These are phyloP conservation scores for Epichloe scottii DNA, from an alignment of 2,329 filamentous ascomycete species.

Conservation along the genomic window DNA sequence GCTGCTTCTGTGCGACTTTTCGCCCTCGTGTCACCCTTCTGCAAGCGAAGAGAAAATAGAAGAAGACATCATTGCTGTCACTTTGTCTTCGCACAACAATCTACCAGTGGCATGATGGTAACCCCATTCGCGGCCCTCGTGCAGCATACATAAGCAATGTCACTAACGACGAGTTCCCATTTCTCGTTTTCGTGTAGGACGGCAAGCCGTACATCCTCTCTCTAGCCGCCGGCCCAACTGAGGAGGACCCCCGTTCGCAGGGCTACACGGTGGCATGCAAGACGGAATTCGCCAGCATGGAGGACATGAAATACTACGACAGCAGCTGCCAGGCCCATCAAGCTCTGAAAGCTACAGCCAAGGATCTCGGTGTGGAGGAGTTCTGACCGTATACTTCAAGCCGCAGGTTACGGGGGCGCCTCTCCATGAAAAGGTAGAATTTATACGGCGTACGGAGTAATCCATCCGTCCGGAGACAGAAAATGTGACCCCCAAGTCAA, in stretches of 20 bases:
- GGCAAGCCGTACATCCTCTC: conserved; percentile 58
- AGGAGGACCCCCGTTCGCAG: conserved; percentile 46
- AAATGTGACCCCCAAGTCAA: no score
- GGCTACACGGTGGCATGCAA: conserved; percentile 54
- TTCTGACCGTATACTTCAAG: conserved; percentile 30
- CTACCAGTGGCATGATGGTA: not conserved
- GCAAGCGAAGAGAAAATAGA: not conserved
- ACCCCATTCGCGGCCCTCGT: not conserved
- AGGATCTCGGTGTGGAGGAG: conserved; percentile 19
- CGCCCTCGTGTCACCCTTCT: not conserved
- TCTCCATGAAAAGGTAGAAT: not conserved
- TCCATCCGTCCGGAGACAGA: no score
- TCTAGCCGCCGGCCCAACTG: conserved; percentile 38
- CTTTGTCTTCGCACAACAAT: not conserved
- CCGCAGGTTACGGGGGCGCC: conserved; percentile 16
- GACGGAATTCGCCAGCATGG: conserved; percentile 49
- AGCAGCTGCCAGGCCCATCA: conserved; percentile 32
- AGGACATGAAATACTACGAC: conserved; percentile 63
- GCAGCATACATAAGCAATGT: not conserved
- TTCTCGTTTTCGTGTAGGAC: conserved; percentile 33
- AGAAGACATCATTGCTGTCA: not conserved
- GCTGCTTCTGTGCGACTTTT: not conserved
- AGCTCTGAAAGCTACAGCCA: conserved; percentile 25
- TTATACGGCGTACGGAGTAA: no score
- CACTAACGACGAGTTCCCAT: conserved; percentile 2